Base-by-base conservation (phyloP, 2,329 filamentous ascomycete genomes). In the Chrysosporium queenslandicum region DNA sequence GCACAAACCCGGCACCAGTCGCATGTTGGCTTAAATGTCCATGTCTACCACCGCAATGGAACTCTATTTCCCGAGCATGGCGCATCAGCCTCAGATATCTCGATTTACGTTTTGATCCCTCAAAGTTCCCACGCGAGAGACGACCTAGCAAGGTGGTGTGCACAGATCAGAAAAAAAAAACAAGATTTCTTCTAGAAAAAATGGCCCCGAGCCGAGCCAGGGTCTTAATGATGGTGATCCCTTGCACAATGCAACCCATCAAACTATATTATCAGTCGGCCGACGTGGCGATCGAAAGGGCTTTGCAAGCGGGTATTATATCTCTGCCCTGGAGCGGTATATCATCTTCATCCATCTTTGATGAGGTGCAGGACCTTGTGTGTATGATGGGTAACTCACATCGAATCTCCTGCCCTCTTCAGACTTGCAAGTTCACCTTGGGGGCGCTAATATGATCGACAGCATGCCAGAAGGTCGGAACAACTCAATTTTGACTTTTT, bases 191-290 rank as follows among this genome's bases (percentile, higher is more conserved):
- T 34, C 25, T 46, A 32, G 27, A 46, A 46, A 8, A 20, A 46
- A 21, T 36, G 18, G 14, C 29, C 27, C 43, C 30, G 30, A 34
- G 23, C n/a, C 29, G n/a, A 46, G n/a, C 27, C 16, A 29, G 27
- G 16, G 27, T n/a, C 23, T 11, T 20, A 46, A 1, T 8, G 2
- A n/a, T 8, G 14, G 16, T 25, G 4, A 30, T 11, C 29, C 43
- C 18, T 8, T 46, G 23, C 8, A 46, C 40, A 34, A 46, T 46
- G 43, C 43, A 46, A 46, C 43, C 43, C 43, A 46, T 34, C 14
- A 23, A 27, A 21, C 43, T n/a, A 46, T 32, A 20, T 20, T 16
- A 21, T 4, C 7, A 46, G 20, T 36, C 43, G 30, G 43, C 43
- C 43, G 30, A 46, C 43, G 29, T 32, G 21, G 41, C 14, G 4